Evolutionary conservation across 208 protist species (phyloP).

Genomic region (Balamuthia mandrillaris): DNA sequence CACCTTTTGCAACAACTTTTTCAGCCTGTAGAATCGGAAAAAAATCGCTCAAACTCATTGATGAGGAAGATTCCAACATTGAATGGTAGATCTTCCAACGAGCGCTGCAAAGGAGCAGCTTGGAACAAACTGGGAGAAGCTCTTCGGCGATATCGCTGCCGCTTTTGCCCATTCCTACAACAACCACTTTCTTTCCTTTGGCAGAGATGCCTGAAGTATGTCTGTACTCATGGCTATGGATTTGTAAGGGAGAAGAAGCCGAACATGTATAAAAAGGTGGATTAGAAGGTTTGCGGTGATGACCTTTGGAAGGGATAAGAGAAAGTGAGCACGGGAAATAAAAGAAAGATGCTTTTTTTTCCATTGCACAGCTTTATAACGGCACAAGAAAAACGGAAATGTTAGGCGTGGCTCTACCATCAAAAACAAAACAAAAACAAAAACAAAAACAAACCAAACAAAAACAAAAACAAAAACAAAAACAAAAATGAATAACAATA

Average conservation of each 20-base stretch:
- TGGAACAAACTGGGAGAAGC: background rate
- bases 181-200: background rate
- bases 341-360: too few relatives aligned
- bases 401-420: too few relatives aligned
- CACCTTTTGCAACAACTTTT: background rate
- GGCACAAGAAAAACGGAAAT: too few relatives aligned
- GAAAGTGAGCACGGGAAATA: too few relatives aligned
- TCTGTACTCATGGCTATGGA: background rate
- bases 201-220: background rate
- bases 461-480: too few relatives aligned
- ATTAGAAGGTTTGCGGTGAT: background rate
- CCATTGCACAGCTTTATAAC: too few relatives aligned
- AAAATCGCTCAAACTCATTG: background rate
- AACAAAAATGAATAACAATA: too few relatives aligned
- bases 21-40: background rate
- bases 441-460: too few relatives aligned
- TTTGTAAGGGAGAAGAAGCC: background rate
- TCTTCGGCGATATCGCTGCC: slow-evolving; percentile 5
- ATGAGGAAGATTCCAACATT: background rate
- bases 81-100: background rate
- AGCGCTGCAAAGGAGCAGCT: background rate
- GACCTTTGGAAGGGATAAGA: too few relatives aligned
- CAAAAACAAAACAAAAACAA: too few relatives aligned
- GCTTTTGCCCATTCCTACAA: background rate
- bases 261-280: background rate